phyloP scores from a whole-genome alignment of 169 alveolate species.

The Babesia sp. region DNA sequence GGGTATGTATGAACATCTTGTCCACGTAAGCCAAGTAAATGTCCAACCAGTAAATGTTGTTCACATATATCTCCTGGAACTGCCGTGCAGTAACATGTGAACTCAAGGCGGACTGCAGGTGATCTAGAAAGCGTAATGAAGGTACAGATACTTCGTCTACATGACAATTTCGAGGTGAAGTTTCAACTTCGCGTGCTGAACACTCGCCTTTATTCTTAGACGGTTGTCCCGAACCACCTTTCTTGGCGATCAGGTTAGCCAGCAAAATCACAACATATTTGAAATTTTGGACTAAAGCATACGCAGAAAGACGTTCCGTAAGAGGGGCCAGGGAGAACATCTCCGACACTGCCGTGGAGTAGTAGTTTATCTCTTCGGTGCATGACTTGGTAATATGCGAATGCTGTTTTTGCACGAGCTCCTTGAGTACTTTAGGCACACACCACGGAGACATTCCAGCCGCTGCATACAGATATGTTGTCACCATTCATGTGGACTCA shows the following conservation, averaged over 20 bases:
- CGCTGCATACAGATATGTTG: conserved; percentile 2
- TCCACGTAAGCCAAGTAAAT: conserved; percentile 50
- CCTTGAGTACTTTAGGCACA: conserved; percentile 21
- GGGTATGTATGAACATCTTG: conserved; percentile 17
- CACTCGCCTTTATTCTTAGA: neutral
- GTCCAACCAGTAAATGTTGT: conserved; percentile 66
- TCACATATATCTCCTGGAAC: conserved; percentile 35
- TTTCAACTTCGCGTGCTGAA: neutral
- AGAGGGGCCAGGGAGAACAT: conserved; percentile 25
- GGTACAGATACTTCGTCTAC: conserved; percentile 35
- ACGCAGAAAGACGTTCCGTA: conserved; percentile 20
- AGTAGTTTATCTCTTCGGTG: conserved; percentile 3
- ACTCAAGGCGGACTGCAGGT: neutral
- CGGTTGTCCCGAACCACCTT: conserved; percentile 7
- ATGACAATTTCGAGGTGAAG: neutral
- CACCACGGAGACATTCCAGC: conserved; percentile 41
- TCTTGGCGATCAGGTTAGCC: conserved; percentile 5
- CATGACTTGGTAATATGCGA: neutral
- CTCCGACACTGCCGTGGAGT: neutral
- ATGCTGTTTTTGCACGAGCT: conserved; percentile 29
- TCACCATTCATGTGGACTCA: neutral
- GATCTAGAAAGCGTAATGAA: conserved; percentile 43
- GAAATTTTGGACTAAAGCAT: conserved; percentile 46
- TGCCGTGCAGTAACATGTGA: conserved; percentile 17
- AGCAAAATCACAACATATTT: conserved; percentile 32